Evolutionary conservation across 345 rosid species (phyloP).

Genomic region (Noccaea bulbosa): DNA sequence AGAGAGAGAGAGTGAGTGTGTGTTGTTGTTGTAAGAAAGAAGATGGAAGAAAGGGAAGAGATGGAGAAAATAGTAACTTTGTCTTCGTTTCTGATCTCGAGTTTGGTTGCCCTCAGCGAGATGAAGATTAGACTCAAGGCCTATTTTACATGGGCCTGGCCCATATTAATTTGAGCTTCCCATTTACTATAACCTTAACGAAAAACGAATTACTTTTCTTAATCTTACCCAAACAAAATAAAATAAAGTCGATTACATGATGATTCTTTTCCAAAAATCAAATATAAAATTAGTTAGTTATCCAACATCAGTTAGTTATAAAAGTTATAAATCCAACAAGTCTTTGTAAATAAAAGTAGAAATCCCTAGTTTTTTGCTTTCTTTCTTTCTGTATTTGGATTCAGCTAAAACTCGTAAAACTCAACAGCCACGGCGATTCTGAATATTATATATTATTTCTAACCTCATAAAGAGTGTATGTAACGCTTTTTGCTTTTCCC

Average conservation of each 20-base stretch:
- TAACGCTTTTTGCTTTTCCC: background rate
- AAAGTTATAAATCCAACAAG: too few species aligned
- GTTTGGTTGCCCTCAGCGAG: background rate
- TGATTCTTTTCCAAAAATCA: too few species aligned
- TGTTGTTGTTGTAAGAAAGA: too few species aligned
- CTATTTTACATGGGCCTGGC: slow-evolving; percentile 28
- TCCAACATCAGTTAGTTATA: too few species aligned
- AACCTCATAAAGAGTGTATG: too few species aligned
- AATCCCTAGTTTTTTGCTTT: too few species aligned
- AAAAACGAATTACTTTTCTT: too few species aligned
- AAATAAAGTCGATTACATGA: too few species aligned
- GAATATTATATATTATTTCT: background rate
- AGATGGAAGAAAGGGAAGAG: background rate
- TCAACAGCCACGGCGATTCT: background rate
- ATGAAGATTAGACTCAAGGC: background rate
- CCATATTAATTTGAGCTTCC: background rate
- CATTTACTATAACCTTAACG: background rate
- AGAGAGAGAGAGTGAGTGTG: background rate
- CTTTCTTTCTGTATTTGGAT: background rate
- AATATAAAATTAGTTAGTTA: too few species aligned
- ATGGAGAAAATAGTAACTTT: background rate
- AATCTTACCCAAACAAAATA: too few species aligned
- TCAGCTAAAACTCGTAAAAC: background rate
- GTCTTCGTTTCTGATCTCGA: background rate
- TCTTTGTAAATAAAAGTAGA: too few species aligned